Evolutionary conservation across 257 asterid genomes (phyloP), one percentile per base, ranked within the genome.

Genomic region (Solanum dulcamara): DNA sequence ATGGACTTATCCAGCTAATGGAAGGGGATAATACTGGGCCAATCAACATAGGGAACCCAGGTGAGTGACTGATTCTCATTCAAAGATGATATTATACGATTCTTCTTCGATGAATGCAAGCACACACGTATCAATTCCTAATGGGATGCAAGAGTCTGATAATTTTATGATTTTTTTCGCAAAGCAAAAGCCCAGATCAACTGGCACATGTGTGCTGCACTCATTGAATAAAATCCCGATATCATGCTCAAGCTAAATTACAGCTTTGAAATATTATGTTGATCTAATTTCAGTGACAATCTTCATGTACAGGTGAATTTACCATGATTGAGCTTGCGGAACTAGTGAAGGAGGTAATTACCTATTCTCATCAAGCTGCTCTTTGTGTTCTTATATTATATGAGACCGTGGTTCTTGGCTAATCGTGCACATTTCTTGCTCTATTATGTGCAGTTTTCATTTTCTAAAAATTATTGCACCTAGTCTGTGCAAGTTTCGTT

Each of bases 41-140:
- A 81, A 93, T 93, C 83, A 93, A 93, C 90, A 87, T 93, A 3
- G 96, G 96, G 59, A 93, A 93, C 80, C 96, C 96, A 91, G 95
- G 94, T 91, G 60, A 48, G 30, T 42, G 20, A 46, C 42, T 9
- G 17, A 18, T 68, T 68, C 6, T 33, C 79, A 3, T 18, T 35
- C 18, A 68, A 51, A 26, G 18, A 8, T 50, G 59, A 32, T 42
- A 62, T 37, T n/a, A n/a, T 13, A 1, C 12, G 15, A 64, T 59
- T 48, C 44, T 1, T 83, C 33, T 64, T 33, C 5, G 0, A 14
- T 82, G 60, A 74, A 57, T 42, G 14, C 59, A n/a, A 33, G 80
- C 81, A 24, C 81, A 26, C 14, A 2, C 4, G 18, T 11, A 40
- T 13, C 6, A n/a, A 24, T 11, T 72, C 51, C 37, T 40, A n/a